Base-by-base conservation (phyloP, 2,329 filamentous ascomycete genomes). In the Colletotrichum ledebouriae region DNA sequence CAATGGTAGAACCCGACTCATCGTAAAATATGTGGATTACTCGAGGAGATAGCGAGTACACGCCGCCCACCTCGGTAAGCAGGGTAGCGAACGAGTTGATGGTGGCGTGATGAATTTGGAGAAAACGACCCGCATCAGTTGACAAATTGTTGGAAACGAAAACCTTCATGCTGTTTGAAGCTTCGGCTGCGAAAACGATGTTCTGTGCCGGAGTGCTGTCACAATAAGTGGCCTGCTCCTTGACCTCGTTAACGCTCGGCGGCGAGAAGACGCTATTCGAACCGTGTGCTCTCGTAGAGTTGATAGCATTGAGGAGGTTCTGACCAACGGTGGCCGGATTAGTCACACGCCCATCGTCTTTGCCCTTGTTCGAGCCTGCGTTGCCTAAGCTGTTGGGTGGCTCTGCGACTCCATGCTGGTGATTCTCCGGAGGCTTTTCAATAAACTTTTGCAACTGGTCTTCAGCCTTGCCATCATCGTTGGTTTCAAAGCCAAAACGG, bases 1-100 rank as follows among this genome's bases (percentile, higher is more conserved):
- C 96, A 71, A 99, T 97, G 0, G 94, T 94, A 63, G 87, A 88
- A 4, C 94, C 92, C 3, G 82, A 80, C 46, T 91, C 88, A 73
- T 98, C 94, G 74, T 94, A 94, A 81, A 95, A 98, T 58, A 98
- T 92, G 76, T 97, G 95, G 65, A 98, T 78, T 3, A 89, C 89
- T 37, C 86, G 83, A 0, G 87, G 83, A 1, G 88, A 84, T 25
- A 98, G 85, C 2, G 87, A 85, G 78, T 97, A 98, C 11, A 97
- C 86, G 41, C 82, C 83, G 2, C 88, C 90, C 11, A 94, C 85
- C 13, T 94, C 91, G 33, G 87, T 82, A 7, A 97, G 84, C 5
- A 97, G 76, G 3, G 78, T 77, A 9, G 92, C 89, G 75, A 97
- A 97, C 0, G 83, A 73, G 67, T 90, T 90, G 70, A 97, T 86